phyloP scores from a whole-genome alignment of 2,329 filamentous ascomycete species.

The Colletotrichum trifolii region DNA sequence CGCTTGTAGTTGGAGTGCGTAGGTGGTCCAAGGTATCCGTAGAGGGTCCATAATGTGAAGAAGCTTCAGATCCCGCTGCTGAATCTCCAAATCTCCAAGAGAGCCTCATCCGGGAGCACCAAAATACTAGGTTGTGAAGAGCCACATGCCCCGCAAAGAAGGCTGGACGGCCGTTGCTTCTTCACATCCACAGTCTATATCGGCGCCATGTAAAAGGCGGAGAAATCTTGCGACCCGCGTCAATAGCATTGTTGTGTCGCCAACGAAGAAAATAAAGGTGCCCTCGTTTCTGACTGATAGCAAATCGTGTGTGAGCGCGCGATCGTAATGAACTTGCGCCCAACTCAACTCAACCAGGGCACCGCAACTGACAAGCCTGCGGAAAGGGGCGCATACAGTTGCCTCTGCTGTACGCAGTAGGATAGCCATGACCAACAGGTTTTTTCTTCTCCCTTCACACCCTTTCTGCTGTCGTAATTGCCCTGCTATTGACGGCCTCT shows the following conservation, averaged over 20 bases:
- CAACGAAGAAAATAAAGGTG: too few species aligned
- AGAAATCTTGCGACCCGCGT: slow-evolving; percentile 1
- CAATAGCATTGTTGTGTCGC: too few species aligned
- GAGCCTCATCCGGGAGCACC: slow-evolving; percentile 27
- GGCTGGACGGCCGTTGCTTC: slow-evolving; percentile 32
- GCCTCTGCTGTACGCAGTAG: slow-evolving; percentile 20
- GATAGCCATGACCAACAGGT: slow-evolving; percentile 2
- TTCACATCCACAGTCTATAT: slow-evolving; percentile 28
- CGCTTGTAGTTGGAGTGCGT: slow-evolving; percentile 28
- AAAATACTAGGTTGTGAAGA: slow-evolving; percentile 28
- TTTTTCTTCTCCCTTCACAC: neutral
- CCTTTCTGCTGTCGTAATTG: too few species aligned
- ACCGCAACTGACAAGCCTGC: neutral
- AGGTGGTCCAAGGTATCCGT: neutral
- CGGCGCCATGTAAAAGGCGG: slow-evolving; percentile 21
- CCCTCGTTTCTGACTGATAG: too few species aligned
- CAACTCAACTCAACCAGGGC: neutral
- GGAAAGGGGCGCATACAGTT: slow-evolving; percentile 21
- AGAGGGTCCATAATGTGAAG: slow-evolving; percentile 32
- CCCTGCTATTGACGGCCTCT: neutral
- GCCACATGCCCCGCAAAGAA: slow-evolving; percentile 37
- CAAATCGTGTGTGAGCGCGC: too few species aligned
- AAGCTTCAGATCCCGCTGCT: slow-evolving; percentile 32
- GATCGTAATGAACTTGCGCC: neutral
- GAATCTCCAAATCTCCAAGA: slow-evolving; percentile 34